A percentile compares a stretch with the other conserved stretches of the same genome.
phyloP scores from a whole-genome alignment of 2,329 filamentous ascomycete genomes.

The Colletotrichum phormii region DNA sequence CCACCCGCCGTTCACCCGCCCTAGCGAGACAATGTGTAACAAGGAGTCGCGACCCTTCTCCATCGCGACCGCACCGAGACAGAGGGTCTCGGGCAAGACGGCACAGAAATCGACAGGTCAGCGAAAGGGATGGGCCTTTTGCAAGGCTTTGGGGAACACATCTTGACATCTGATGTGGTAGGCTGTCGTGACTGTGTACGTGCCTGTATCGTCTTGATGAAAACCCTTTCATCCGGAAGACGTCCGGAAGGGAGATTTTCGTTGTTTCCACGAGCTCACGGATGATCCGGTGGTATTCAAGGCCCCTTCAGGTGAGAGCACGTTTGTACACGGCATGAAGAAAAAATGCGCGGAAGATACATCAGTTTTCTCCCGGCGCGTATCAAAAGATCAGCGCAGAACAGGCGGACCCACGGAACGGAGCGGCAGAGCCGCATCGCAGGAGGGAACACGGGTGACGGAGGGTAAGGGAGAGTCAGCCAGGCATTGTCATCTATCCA shows the following conservation, averaged over 20 bases:
- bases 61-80: not conserved
- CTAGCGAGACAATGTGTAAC: not conserved
- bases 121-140: too few relatives aligned
- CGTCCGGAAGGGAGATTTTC: not conserved
- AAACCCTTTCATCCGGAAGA: not conserved
- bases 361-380: not conserved
- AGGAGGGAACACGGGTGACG: not conserved
- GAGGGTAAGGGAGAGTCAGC: not conserved
- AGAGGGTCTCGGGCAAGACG: not conserved
- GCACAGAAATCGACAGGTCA: not conserved
- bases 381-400: conserved; percentile 31
- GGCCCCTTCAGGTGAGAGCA: not conserved
- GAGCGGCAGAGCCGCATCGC: conserved; percentile 27
- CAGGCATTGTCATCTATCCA: not conserved
- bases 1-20: not conserved
- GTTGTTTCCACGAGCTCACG: not conserved
- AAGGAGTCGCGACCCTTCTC: not conserved
- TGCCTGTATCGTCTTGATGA: not conserved
- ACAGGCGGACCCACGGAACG: not conserved
- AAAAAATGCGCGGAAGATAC: not conserved
- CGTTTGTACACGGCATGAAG: not conserved
- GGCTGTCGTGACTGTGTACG: too few relatives aligned
- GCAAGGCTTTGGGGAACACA: not conserved
- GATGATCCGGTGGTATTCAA: not conserved
- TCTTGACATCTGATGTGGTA: not conserved